Percentiles rank a stretch among this genome's conserved stretches.
These are phyloP conservation scores for Astrothelium macrocarpum DNA, from an alignment of 495 filamentous ascomycete genomes.

Conservation along the genomic window DNA sequence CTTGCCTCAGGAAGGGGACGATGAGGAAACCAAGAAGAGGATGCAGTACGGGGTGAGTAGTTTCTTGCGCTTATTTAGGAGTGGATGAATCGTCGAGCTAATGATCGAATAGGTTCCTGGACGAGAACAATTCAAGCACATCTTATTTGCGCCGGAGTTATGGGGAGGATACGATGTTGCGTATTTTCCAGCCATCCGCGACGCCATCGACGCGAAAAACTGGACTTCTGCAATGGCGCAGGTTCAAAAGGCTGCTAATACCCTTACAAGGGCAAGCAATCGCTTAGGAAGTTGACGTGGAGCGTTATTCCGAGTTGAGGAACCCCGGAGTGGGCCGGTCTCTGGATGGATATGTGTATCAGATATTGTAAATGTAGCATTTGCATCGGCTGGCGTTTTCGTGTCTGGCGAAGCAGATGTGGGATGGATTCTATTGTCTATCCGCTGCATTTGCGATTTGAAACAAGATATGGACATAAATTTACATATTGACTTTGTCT, in stretches of 20 bases:
- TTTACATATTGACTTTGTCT: background rate
- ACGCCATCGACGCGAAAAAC: slow-evolving; percentile 63
- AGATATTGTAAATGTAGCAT: background rate
- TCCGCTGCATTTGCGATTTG: background rate
- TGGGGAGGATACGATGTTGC: slow-evolving; percentile 69
- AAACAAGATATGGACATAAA: slow-evolving; percentile 4
- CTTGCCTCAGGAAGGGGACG: slow-evolving; percentile 43
- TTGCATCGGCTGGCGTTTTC: background rate
- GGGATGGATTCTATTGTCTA: background rate
- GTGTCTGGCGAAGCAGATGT: background rate
- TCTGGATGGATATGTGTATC: background rate
- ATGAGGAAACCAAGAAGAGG: slow-evolving; percentile 19
- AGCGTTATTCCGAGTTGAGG: background rate
- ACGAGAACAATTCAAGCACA: slow-evolving; percentile 89
- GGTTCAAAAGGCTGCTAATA: slow-evolving; percentile 57
- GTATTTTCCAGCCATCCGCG: slow-evolving; percentile 77
- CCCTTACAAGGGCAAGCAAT: background rate
- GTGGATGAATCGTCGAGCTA: background rate
- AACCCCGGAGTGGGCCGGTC: background rate
- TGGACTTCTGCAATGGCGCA: slow-evolving; percentile 60
- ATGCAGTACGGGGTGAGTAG: slow-evolving; percentile 49
- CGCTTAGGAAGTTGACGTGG: background rate
- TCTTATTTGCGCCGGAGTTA: slow-evolving; percentile 72
- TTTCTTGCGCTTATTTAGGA: slow-evolving; percentile 1
- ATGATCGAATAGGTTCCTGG: slow-evolving; percentile 56